Conservation (phyloP, 2,329 filamentous ascomycete genomes). For the Penicillium paneum region DNA sequence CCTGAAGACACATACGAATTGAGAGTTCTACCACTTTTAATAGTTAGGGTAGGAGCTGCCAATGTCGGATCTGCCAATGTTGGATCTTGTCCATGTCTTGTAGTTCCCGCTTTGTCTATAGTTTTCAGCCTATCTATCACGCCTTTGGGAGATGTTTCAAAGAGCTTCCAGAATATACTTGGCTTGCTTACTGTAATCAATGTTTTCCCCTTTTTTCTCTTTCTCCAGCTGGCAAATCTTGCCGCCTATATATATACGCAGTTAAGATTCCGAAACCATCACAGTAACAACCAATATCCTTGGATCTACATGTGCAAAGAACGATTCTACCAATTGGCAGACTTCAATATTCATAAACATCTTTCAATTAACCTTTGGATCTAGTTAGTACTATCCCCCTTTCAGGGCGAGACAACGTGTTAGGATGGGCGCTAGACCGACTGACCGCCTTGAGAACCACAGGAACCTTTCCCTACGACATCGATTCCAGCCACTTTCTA, state of each 20-base stretch:
- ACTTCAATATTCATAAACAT: too few species aligned
- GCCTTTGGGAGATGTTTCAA: too few species aligned
- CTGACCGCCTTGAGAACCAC: conserved; percentile 24
- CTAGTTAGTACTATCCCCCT: background rate
- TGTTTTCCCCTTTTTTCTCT: background rate
- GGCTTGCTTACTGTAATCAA: background rate
- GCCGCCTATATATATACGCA: background rate
- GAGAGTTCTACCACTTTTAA: background rate
- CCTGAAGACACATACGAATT: too few species aligned
- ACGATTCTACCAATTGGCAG: background rate
- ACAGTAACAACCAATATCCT: background rate
- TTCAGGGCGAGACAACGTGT: background rate
- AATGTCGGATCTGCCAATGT: background rate
- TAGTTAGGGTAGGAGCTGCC: background rate
- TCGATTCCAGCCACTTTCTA: conserved; percentile 22
- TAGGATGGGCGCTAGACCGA: conserved; percentile 17
- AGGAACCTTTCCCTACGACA: conserved; percentile 21
- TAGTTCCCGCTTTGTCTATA: too few species aligned
- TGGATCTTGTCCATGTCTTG: background rate
- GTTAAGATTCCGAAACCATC: background rate
- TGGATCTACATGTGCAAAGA: background rate
- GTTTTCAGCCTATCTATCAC: background rate
- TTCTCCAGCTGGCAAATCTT: background rate
- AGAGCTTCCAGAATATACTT: background rate
- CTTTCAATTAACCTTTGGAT: background rate